Conservation (phyloP, 2,329 filamentous ascomycete genomes). For the Neopestalotiopsis rosae region DNA sequence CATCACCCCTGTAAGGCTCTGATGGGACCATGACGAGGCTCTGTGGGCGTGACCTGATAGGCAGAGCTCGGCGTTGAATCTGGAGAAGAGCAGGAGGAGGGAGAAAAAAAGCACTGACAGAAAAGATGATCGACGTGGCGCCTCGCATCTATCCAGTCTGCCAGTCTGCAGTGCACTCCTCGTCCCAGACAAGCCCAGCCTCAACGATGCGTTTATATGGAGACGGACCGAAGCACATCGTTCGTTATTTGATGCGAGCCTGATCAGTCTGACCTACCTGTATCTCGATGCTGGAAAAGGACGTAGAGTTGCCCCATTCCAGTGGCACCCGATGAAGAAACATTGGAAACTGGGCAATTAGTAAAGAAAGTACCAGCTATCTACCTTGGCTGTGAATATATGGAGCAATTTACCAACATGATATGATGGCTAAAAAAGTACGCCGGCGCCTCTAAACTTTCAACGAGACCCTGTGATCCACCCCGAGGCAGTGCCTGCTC, state of each 20-base stretch:
- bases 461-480: background rate
- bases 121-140: background rate
- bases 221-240: background rate
- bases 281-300: background rate
- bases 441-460: background rate
- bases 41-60: constrained; percentile 11
- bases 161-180: background rate
- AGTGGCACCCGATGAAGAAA: background rate
- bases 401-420: background rate
- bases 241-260: background rate
- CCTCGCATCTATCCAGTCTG: background rate
- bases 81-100: background rate
- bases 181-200: background rate
- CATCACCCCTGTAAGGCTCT: constrained; percentile 6
- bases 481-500: background rate
- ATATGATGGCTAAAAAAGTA: background rate
- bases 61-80: background rate
- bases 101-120: background rate
- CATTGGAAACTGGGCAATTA: background rate
- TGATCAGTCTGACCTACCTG: background rate
- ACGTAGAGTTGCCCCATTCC: background rate
- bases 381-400: too few species aligned
- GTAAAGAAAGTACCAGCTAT: background rate
- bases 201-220: background rate
- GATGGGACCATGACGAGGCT: constrained; percentile 8